phyloP scores from a whole-genome alignment of 768 basidiomycete genomes.

The Agaricus sinodeliciosus region DNA sequence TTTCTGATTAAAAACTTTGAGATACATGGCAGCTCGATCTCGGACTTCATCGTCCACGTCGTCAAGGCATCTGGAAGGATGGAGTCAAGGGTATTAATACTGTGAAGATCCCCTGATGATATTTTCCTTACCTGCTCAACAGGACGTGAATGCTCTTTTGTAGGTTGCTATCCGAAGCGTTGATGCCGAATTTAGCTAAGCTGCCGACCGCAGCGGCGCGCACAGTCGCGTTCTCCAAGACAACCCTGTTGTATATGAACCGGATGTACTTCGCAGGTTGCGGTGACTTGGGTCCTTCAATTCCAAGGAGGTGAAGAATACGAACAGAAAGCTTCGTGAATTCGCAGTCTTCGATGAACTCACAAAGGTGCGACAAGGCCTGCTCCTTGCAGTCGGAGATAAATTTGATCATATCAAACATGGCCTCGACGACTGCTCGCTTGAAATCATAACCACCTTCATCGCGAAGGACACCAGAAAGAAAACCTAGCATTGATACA shows the following conservation, averaged over 20 bases:
- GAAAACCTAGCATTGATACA: slow-evolving; percentile 93
- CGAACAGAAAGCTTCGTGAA: slow-evolving; percentile 98
- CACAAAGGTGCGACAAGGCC: slow-evolving; percentile 95
- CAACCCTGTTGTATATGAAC: slow-evolving; percentile 99
- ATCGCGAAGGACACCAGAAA: slow-evolving; percentile 93
- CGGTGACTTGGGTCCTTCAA: slow-evolving; percentile 94
- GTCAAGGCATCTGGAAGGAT: slow-evolving; percentile 71
- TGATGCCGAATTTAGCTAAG: slow-evolving; percentile 94
- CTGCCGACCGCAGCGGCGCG: slow-evolving; percentile 93
- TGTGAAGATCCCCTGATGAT: not conserved
- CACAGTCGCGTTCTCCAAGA: slow-evolving; percentile 96
- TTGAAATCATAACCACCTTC: slow-evolving; percentile 99
- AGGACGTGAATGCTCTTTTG: slow-evolving; percentile 86
- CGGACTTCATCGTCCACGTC: slow-evolving; percentile 99
- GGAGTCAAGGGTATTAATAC: slow-evolving; percentile 8
- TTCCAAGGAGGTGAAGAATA: slow-evolving; percentile 89
- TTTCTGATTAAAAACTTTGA: slow-evolving; percentile 76
- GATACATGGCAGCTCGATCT: slow-evolving; percentile 93
- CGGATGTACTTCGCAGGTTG: slow-evolving; percentile 98
- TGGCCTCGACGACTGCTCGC: slow-evolving; percentile 97
- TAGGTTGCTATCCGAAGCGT: slow-evolving; percentile 69
- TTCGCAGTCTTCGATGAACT: slow-evolving; percentile 99
- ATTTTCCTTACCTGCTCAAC: slow-evolving; percentile 58
- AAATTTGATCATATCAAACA: slow-evolving; percentile 99
- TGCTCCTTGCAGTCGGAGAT: slow-evolving; percentile 95